Percentiles rank a stretch among this genome's conserved stretches.
Evolutionary conservation across 345 rosid genomes (phyloP).

Genomic region (Bretschneidera sinensis): DNA sequence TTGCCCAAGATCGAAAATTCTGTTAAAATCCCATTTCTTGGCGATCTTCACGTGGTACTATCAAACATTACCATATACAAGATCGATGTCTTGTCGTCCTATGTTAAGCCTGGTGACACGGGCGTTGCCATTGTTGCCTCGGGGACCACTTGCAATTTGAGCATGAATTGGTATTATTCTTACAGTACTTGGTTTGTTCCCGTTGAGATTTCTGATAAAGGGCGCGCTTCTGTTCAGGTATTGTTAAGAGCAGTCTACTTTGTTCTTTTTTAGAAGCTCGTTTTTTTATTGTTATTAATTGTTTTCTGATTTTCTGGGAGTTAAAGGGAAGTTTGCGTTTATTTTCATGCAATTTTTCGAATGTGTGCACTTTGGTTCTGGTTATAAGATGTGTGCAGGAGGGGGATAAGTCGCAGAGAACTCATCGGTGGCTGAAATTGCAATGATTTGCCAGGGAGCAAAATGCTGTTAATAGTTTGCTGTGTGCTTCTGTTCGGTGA

Average conservation of each 20-base stretch:
- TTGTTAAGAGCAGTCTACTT: not conserved
- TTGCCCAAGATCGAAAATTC: slow-evolving; percentile 58
- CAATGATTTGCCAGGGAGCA: too few species aligned
- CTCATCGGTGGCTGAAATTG: too few species aligned
- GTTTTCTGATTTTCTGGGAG: too few species aligned
- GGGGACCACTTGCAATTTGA: slow-evolving; percentile 79
- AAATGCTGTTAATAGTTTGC: not conserved
- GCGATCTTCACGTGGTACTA: slow-evolving; percentile 53
- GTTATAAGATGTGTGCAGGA: too few species aligned
- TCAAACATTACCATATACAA: slow-evolving; percentile 64
- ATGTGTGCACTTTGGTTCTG: too few species aligned
- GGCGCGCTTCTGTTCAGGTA: slow-evolving; percentile 88
- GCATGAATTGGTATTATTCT: slow-evolving; percentile 80
- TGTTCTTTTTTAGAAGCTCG: not conserved
- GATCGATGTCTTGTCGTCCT: slow-evolving; percentile 63
- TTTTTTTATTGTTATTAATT: too few species aligned
- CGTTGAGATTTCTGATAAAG: slow-evolving; percentile 60
- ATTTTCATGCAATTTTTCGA: too few species aligned
- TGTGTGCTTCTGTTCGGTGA: not conserved
- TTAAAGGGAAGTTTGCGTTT: too few species aligned
- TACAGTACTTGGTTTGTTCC: slow-evolving; percentile 74
- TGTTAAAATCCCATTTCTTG: slow-evolving; percentile 60
- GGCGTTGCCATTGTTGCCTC: slow-evolving; percentile 74
- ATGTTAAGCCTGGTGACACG: slow-evolving; percentile 68
- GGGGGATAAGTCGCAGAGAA: too few species aligned